Evolutionary conservation across 345 rosid genomes (phyloP).

Genomic region (Populus ilicifolia): DNA sequence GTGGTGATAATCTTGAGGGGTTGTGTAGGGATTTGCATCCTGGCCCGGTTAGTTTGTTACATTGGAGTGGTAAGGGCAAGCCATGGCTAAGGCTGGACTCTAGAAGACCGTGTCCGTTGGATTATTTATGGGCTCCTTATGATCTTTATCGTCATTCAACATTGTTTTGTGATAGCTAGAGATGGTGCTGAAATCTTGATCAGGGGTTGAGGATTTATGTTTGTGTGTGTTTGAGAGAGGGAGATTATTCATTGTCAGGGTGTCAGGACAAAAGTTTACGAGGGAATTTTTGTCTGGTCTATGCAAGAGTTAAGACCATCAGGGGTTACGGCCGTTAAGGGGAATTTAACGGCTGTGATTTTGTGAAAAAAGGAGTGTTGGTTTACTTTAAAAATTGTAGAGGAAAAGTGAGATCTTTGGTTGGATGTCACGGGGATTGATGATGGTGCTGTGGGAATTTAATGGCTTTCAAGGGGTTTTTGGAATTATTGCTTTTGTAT

Average conservation of each 20-base stretch:
- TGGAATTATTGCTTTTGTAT: not conserved
- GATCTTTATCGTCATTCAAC: constrained; percentile 54
- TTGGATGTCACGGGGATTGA: not conserved
- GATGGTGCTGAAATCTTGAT: not conserved
- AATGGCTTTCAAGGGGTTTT: not conserved
- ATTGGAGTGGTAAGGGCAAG: constrained; percentile 94
- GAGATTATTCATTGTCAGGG: too few species aligned
- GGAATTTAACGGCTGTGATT: not conserved
- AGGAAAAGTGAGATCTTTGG: not conserved
- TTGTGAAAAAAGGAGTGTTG: not conserved
- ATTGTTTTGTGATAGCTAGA: constrained; percentile 52
- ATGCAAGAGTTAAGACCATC: not conserved
- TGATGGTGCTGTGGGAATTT: not conserved
- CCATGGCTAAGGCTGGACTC: constrained; percentile 79
- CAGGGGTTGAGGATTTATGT: too few species aligned
- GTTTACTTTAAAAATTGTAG: not conserved
- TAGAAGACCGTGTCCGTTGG: constrained; percentile 55
- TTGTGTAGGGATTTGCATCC: constrained; percentile 68
- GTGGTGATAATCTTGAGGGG: constrained; percentile 79
- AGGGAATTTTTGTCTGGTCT: not conserved
- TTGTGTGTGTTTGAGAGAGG: too few species aligned
- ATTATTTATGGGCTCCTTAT: constrained; percentile 68
- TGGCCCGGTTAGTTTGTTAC: constrained; percentile 76
- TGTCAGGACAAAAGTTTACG: not conserved
- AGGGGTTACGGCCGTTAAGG: not conserved